Base-by-base conservation (phyloP, 2,329 filamentous ascomycete genomes). In the Mycosphaerella arachidis region DNA sequence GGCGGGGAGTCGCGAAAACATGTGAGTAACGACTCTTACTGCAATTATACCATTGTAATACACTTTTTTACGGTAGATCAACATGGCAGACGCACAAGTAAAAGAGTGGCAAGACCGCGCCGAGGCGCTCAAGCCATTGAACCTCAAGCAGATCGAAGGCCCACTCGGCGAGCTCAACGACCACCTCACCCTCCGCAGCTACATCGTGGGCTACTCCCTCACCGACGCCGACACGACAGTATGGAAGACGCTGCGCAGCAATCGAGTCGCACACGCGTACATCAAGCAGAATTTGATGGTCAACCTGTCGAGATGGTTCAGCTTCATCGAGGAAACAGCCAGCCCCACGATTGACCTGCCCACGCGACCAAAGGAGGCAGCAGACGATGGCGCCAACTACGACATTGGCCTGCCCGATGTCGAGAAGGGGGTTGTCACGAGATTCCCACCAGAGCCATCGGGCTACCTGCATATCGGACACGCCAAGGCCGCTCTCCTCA, bases 401-500 rank as follows among this genome's bases (percentile, higher is more conserved):
- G 92, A 95, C 72, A 90, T 97, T 74, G 89, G 87, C 2, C 82
- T 97, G 40, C 86, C 89, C 70, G 90, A 95, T 73, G 88, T 89
- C 8, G 90, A 93, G 40, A 87, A 93, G 73, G 92, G 91, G 3
- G 92, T 97, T 59, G 90, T 97, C 20, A 96, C 91, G 24, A 84
- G 92, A 69, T 97, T 97, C 78, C 87, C 93, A 16, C 93, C 93
- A 3, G 93, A 97, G 86, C 93, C 93, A 65, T 96, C 91, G 81
- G 92, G 92, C 63, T 96, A 96, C 74, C 85, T 97, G 48, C 93
- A 97, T 78, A 96, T 97, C 65, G 93, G 93, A 56, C 93, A 97
- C 79, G 91, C 92, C 68, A 97, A 97, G 79, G 92, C 92, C 31
- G 92, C 92, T 6, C 82, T 96, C 57, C 85, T 97, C 59, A 96